Evolutionary conservation across 768 basidiomycete species (phyloP), one percentile per base, ranked within the genome.

Genomic region (Candolleomyces efflorescens): DNA sequence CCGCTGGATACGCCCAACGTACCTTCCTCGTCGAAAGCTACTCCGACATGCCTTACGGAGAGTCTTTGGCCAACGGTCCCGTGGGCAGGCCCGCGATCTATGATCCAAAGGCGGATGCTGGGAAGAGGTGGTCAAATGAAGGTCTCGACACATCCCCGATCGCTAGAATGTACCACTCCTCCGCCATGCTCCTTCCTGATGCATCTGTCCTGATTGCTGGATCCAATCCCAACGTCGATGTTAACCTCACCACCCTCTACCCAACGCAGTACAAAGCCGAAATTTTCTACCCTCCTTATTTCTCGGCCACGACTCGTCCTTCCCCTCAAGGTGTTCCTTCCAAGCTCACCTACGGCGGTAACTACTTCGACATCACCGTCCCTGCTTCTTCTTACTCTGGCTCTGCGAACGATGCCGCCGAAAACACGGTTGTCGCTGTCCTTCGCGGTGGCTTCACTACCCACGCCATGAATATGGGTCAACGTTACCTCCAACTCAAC

Each of bases 231-330:
- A 95, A 95, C 66, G 78, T 89, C 36, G 94, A 98, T 64, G 87
- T 89, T 59, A 86, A 88, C 64, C 59, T 74, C 36, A 70, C 74
- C n/a, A 79, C 82, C 10, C 39, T 77, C 37, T 93, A 78, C 77
- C 86, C 88, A 1, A 93, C 93, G 1, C 83, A 86, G 24, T 95
- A 94, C 66, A 75, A 83, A 32, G 86, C 89, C 1, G 94, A 96
- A 69, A 80, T 87, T 41, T 99, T 94, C 78, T 98, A 94, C 75
- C 96, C 96, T 0, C 79, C 85, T 11, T 99, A 96, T 75, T 98
- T 89, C 76, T 76, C 81, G 41, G 80, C 87, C 11, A 66, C 72
- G 46, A 75, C 76, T 0, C 87, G 94, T 11, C 96, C 96, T 1
- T 71, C 72, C 1, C 89, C 88, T 13, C 68, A 75, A 13, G 87